These are phyloP conservation scores for Myrica gale DNA, from an alignment of 306 rosid genomes.

Conservation along the genomic window DNA sequence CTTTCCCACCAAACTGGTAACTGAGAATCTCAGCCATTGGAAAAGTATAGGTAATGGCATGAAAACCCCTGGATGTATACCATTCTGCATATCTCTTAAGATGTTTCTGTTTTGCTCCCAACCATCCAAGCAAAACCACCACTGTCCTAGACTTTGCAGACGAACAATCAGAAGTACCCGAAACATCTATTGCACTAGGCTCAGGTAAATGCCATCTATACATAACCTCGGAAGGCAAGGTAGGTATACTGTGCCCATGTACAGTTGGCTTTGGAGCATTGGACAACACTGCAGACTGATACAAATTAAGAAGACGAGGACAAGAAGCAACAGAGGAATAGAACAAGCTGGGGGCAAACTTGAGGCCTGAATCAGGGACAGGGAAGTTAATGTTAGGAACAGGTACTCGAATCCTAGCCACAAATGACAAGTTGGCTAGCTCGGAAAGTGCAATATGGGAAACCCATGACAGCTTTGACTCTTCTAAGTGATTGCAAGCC, in stretches of 20 bases:
- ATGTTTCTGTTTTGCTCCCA: slow-evolving; percentile 97
- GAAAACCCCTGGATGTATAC: slow-evolving; percentile 89
- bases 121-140: slow-evolving; percentile 94
- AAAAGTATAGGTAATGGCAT: slow-evolving; percentile 83
- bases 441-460: slow-evolving; percentile 58
- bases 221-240: slow-evolving; percentile 53
- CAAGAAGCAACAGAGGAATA: slow-evolving; percentile 52
- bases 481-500: slow-evolving; percentile 21
- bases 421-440: slow-evolving; percentile 55
- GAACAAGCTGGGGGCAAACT: slow-evolving; percentile 31
- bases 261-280: slow-evolving; percentile 40
- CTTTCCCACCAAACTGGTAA: slow-evolving; percentile 77
- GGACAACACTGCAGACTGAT: slow-evolving; percentile 63
- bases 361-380: slow-evolving; percentile 32
- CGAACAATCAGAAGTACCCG: slow-evolving; percentile 46
- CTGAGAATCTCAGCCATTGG: slow-evolving; percentile 83
- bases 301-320: slow-evolving; percentile 40
- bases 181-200: slow-evolving; percentile 38
- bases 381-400: slow-evolving; percentile 56
- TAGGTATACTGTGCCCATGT: slow-evolving; percentile 21
- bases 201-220: slow-evolving; percentile 96
- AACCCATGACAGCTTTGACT: slow-evolving; percentile 44
- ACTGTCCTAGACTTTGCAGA: slow-evolving; percentile 67
- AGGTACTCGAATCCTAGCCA: slow-evolving; percentile 54
- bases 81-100: slow-evolving; percentile 83